phyloP scores from a whole-genome alignment of 768 basidiomycete species.

The Tylopilus sp. region DNA sequence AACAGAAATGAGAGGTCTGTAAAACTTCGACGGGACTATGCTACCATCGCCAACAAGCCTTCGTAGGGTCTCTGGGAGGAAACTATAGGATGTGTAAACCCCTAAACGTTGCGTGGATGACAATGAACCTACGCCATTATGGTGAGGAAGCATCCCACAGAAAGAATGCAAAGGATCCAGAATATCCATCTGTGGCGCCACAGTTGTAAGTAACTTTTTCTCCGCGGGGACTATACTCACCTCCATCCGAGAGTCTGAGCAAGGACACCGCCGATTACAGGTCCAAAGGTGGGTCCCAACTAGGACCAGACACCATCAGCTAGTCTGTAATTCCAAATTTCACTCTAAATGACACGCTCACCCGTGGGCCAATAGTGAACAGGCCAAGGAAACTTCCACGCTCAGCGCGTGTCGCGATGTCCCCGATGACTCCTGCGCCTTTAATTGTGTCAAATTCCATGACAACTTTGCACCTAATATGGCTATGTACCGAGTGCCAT shows the following conservation, averaged over 20 bases:
- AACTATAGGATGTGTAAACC: slow-evolving; percentile 9
- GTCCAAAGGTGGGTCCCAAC: slow-evolving; percentile 54
- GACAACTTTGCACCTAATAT: background rate
- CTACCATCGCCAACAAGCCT: slow-evolving; percentile 30
- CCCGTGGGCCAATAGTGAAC: slow-evolving; percentile 64
- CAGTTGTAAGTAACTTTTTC: background rate
- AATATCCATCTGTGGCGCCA: slow-evolving; percentile 19
- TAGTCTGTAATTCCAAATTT: background rate
- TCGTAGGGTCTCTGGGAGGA: slow-evolving; percentile 22
- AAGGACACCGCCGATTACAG: slow-evolving; percentile 51
- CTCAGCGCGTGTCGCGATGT: slow-evolving; percentile 71
- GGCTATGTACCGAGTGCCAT: slow-evolving; percentile 57
- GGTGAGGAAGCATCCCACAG: slow-evolving; percentile 10
- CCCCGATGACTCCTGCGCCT: slow-evolving; percentile 76
- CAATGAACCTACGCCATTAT: slow-evolving; percentile 11
- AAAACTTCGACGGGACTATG: slow-evolving; percentile 21
- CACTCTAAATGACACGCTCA: slow-evolving; percentile 21
- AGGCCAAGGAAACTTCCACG: slow-evolving; percentile 72
- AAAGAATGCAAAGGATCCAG: slow-evolving; percentile 19
- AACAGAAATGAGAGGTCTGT: slow-evolving; percentile 27
- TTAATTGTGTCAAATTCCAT: slow-evolving; percentile 1
- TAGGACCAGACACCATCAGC: slow-evolving; percentile 24
- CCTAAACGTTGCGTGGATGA: background rate
- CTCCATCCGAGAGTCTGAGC: slow-evolving; percentile 63
- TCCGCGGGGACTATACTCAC: slow-evolving; percentile 29